Base-by-base conservation (phyloP, 1,139 yeast species). In the Pneumocystis canis region DNA sequence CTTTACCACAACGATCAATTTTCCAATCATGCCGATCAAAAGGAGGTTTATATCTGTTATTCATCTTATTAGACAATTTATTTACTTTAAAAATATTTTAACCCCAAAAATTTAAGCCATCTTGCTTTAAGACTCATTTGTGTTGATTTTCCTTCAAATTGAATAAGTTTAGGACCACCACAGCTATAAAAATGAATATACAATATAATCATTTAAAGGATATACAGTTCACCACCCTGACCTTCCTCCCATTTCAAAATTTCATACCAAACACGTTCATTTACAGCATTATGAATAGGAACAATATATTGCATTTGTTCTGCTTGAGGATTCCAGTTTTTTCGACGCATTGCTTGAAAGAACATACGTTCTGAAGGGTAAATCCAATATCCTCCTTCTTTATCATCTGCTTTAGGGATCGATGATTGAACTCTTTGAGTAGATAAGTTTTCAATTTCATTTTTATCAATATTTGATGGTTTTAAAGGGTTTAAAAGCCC, bases 11-110 rank as follows among this genome's bases (percentile, higher is more conserved):
- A 63, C 97, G 78, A 70, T 87, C 84, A n/a, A 92, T 80, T 14
- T 81, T 77, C 98, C 98, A 92, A 74, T 92, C 98, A 72, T 92
- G 98, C 70, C 98, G 81, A 74, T 92, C 98, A 75, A 92, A 92
- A 0, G 98, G 98, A 67, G 80, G 81, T 62, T 82, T 83, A 66
- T 80, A 79, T 0, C 96, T 78, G 89, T 37, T 14, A 37, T 37
- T 2, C 9, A 37, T 28, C 11, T 28, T 35, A 58, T 28, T 14
- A 28, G 16, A 3, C 16, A 6, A n/a, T 37, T 7, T 4, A 6
- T 33, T 14, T 4, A 37, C 40, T 37, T 14, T 5, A 37, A 16
- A 28, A 3, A 5, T 6, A 28, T 5, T 39, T 62, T 54, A 65
- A 68, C 62, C 71, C 70, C 31, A 73, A 71, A 40, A 87, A 71